Conservation (phyloP, 441 rosid species). For the Jatropha multifida region DNA sequence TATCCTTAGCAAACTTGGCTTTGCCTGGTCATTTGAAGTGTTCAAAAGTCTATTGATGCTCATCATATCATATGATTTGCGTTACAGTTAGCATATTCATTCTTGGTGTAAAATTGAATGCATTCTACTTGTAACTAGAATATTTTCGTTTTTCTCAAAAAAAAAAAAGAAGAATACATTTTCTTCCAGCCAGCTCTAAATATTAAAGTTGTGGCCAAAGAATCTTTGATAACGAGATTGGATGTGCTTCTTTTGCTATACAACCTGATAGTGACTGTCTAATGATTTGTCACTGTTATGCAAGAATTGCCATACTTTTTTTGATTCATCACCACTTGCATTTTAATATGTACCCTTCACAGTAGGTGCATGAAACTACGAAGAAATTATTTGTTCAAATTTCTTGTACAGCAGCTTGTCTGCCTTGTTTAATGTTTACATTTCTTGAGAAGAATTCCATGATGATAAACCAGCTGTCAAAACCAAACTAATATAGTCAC, state of each 20-base stretch:
- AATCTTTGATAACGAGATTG: background rate
- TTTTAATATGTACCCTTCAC: background rate
- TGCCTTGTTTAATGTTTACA: background rate
- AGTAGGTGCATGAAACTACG: slow-evolving; percentile 4
- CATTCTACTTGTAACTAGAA: background rate
- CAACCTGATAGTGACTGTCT: background rate
- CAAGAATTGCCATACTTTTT: background rate
- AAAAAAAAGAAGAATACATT: background rate
- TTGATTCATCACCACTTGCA: background rate
- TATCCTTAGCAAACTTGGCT: background rate
- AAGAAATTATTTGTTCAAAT: background rate
- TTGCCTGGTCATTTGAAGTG: slow-evolving; percentile 1
- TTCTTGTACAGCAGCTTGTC: background rate
- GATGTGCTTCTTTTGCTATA: background rate
- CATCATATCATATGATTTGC: background rate
- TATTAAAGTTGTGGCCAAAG: background rate
- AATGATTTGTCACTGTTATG: background rate
- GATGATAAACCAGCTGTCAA: background rate
- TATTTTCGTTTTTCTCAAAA: too few species aligned
- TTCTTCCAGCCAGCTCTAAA: background rate
- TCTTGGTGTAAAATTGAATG: background rate
- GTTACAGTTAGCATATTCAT: background rate
- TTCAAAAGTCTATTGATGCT: background rate
- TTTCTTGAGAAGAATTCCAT: background rate
- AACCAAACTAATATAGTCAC: background rate